Evolutionary conservation across 257 asterid genomes (phyloP).

Genomic region (Solanum medicagineum): DNA sequence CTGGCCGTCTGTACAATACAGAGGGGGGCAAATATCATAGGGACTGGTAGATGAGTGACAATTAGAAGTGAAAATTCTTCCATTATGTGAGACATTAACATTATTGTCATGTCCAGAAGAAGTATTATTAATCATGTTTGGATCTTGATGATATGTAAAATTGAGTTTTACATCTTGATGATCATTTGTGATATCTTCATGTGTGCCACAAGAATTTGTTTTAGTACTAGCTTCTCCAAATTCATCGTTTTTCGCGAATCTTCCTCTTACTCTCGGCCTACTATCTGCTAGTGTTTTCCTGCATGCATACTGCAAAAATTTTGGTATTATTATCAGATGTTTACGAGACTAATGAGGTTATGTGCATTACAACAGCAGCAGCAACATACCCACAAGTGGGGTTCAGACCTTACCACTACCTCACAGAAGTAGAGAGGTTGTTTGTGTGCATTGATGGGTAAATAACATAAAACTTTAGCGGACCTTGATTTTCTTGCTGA

Average conservation of each 20-base stretch:
- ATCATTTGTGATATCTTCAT: slow-evolving; percentile 57
- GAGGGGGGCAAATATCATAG: neutral
- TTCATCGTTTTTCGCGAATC: slow-evolving; percentile 80
- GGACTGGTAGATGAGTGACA: neutral
- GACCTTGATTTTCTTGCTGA: slow-evolving; percentile 96
- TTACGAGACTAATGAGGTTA: no score
- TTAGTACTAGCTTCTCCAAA: slow-evolving; percentile 30
- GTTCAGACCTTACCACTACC: no score
- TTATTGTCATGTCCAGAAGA: neutral
- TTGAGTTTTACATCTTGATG: slow-evolving; percentile 20
- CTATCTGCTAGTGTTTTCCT: slow-evolving; percentile 91
- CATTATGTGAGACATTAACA: neutral
- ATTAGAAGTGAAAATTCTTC: neutral
- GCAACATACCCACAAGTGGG: no score
- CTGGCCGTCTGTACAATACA: slow-evolving; percentile 5
- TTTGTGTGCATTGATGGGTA: no score
- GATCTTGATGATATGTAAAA: neutral
- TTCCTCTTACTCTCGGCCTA: slow-evolving; percentile 81
- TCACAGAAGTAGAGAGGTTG: no score
- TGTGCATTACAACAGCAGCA: no score
- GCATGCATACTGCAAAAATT: slow-evolving; percentile 34
- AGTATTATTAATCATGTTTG: neutral
- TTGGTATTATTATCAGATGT: no score
- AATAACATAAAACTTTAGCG: no score
- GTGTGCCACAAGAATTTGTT: slow-evolving; percentile 14